Conservation (phyloP, 495 filamentous ascomycete genomes). For the Penicilliopsis zonata region DNA sequence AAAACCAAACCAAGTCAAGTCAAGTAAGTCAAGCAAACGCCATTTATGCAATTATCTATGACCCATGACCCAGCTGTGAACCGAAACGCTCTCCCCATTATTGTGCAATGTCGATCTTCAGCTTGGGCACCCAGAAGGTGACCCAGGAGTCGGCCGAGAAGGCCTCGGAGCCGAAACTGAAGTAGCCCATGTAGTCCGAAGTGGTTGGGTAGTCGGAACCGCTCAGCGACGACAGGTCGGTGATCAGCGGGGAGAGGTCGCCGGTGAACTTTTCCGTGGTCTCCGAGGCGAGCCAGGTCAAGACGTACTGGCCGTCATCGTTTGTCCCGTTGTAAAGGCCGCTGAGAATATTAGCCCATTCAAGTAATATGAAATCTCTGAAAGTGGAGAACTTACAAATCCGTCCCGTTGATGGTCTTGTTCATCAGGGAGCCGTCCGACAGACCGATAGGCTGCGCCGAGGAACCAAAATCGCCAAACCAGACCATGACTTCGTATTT, state of each 20-base stretch:
- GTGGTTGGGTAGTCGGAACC: slow-evolving; percentile 10
- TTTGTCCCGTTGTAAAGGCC: slow-evolving; percentile 18
- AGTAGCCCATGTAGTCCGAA: slow-evolving; percentile 21
- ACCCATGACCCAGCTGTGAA: no score
- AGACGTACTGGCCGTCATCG: slow-evolving; percentile 12
- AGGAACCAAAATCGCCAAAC: slow-evolving; percentile 19
- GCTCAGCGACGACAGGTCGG: slow-evolving; percentile 11
- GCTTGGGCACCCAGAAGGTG: slow-evolving; percentile 21
- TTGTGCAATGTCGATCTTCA: slow-evolving; percentile 17
- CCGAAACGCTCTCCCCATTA: no score
- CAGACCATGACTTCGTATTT: slow-evolving; percentile 35
- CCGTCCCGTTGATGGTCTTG: slow-evolving; percentile 13
- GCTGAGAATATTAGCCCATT: slow-evolving; percentile 8
- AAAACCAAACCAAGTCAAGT: no score
- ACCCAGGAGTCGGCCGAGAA: slow-evolving; percentile 14
- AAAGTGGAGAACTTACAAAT: slow-evolving; percentile 17
- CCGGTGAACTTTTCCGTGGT: slow-evolving; percentile 15
- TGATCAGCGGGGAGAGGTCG: slow-evolving; percentile 25
- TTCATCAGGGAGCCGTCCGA: slow-evolving; percentile 2
- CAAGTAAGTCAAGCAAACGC: no score
- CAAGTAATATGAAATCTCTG: background rate
- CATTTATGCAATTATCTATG: no score
- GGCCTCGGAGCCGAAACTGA: slow-evolving; percentile 26
- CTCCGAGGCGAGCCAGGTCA: slow-evolving; percentile 19
- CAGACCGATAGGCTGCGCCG: slow-evolving; percentile 17